Percentiles rank a stretch among this genome's conserved stretches.
phyloP scores from a whole-genome alignment of 139 green algal genomes.

The Micractinium conductrix region DNA sequence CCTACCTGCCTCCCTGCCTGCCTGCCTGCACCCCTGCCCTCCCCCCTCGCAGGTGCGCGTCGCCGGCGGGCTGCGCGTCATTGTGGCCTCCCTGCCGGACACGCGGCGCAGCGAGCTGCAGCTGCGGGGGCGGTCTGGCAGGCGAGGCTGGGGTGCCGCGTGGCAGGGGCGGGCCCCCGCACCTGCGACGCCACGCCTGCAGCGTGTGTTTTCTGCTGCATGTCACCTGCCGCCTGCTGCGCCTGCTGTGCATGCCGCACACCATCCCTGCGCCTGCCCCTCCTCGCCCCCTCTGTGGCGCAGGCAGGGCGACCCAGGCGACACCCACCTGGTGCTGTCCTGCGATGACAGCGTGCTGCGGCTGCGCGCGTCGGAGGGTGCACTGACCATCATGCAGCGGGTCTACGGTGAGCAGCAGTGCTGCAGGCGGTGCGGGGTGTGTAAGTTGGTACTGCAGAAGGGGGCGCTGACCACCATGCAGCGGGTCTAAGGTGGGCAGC shows the following conservation, averaged over 20 bases:
- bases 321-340: slow-evolving; percentile 64
- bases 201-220: neutral
- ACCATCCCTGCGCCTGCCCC: neutral
- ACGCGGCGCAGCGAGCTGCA: slow-evolving; percentile 71
- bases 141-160: too few species aligned
- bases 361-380: neutral
- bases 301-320: slow-evolving; percentile 77
- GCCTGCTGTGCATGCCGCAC: too few species aligned
- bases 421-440: neutral
- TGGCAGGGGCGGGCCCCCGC: too few species aligned
- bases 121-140: slow-evolving; percentile 71
- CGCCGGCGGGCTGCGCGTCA: slow-evolving; percentile 73
- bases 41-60: slow-evolving; percentile 47
- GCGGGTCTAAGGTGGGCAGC: too few species aligned
- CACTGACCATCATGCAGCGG: neutral
- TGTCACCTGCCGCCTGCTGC: neutral
- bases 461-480: neutral
- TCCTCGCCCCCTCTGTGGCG: neutral
- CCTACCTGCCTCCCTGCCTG: neutral
- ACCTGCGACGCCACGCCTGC: too few species aligned
- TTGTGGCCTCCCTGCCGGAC: slow-evolving; percentile 68
- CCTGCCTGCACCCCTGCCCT: neutral
- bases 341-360: slow-evolving; percentile 55
- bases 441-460: too few species aligned
- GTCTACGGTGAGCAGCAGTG: neutral